Percentiles rank a stretch among this genome's conserved stretches.
Evolutionary conservation across 2,329 filamentous ascomycete genomes (phyloP).

Genomic region (Sporothrix variecibatus): DNA sequence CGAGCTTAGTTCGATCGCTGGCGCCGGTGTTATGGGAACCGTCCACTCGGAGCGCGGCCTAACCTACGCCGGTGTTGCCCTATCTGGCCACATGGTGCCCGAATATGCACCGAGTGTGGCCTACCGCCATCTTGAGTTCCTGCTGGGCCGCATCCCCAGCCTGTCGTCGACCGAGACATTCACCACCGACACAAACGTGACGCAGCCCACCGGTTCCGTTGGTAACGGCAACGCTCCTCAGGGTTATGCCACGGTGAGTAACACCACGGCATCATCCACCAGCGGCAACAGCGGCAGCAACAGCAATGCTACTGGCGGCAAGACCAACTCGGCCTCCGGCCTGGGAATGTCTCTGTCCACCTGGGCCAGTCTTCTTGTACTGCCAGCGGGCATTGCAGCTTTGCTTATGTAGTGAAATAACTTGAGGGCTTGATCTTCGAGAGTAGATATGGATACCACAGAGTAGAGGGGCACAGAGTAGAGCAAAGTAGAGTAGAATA

Average conservation of each 20-base stretch:
- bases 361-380: neutral
- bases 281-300: neutral
- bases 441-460: neutral
- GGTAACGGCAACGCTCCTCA: slow-evolving; percentile 38
- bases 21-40: slow-evolving; percentile 66
- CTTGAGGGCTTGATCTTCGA: neutral
- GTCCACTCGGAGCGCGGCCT: slow-evolving; percentile 74
- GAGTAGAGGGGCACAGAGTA: neutral
- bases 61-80: slow-evolving; percentile 66
- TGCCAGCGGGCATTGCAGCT: neutral
- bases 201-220: slow-evolving; percentile 34
- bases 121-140: slow-evolving; percentile 72
- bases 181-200: slow-evolving; percentile 31
- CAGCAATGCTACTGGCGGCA: neutral
- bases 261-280: neutral
- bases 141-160: slow-evolving; percentile 68
- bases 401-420: neutral
- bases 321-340: neutral
- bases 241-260: slow-evolving; percentile 28
- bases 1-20: slow-evolving; percentile 35
- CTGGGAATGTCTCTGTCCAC: neutral
- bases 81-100: slow-evolving; percentile 68
- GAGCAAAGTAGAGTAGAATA: neutral
- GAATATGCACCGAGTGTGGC: slow-evolving; percentile 69
- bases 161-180: slow-evolving; percentile 49